Evolutionary conservation across 78 protist species (phyloP).

Genomic region (Tieghemostelium lacteum): DNA sequence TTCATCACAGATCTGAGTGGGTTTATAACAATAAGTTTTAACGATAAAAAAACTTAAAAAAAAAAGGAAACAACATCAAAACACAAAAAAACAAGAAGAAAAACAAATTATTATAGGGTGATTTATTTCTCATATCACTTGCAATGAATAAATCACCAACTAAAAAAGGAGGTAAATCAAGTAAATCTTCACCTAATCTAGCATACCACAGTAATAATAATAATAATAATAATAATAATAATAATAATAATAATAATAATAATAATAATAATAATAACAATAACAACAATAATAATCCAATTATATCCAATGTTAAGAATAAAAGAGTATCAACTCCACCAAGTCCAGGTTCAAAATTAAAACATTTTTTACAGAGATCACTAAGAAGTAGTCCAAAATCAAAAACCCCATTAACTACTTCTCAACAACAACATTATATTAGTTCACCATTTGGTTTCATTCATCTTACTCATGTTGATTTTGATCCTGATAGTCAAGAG

Average conservation of each 20-base stretch:
- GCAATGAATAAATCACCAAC: background rate
- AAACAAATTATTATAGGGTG: no score
- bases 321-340: background rate
- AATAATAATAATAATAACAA: no score
- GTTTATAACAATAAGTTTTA: no score
- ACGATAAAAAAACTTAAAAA: no score
- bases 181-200: slow-evolving; percentile 13
- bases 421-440: background rate
- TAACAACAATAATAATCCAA: no score
- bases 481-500: slow-evolving; percentile 33
- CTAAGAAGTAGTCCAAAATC: background rate
- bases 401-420: background rate
- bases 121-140: no score
- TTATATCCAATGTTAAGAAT: background rate
- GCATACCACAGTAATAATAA: no score
- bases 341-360: background rate
- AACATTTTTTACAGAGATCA: background rate
- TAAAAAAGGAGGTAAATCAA: background rate
- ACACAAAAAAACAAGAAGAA: no score
- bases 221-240: no score
- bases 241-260: no score
- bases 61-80: no score
- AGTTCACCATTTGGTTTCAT: slow-evolving; percentile 50
- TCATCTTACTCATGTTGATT: slow-evolving; percentile 41
- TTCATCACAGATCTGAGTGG: no score